phyloP scores from a whole-genome alignment of 805 yeast species.

The Saturnispora dispora region DNA sequence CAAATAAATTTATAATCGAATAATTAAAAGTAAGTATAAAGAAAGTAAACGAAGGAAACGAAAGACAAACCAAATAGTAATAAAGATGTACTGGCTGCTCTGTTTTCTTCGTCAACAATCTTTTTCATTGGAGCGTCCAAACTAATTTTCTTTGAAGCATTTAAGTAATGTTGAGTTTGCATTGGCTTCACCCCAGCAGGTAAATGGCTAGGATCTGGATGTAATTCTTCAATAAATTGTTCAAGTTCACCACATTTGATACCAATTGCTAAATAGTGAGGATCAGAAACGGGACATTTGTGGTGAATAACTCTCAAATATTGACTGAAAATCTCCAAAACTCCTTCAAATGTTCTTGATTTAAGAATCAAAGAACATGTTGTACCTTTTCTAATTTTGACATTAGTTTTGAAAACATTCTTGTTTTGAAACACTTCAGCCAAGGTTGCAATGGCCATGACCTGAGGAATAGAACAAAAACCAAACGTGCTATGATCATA shows the following conservation, averaged over 20 bases:
- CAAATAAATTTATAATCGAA: neutral
- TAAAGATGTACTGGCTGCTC: slow-evolving; percentile 12
- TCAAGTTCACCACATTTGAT: slow-evolving; percentile 82
- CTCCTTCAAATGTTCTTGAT: slow-evolving; percentile 66
- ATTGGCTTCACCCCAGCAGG: slow-evolving; percentile 45
- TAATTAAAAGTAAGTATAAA: slow-evolving; percentile 5
- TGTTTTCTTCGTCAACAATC: slow-evolving; percentile 15
- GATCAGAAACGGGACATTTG: slow-evolving; percentile 71
- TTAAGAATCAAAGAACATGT: slow-evolving; percentile 68
- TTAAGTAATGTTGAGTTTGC: slow-evolving; percentile 39
- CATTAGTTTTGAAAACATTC: slow-evolving; percentile 54
- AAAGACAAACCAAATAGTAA: slow-evolving; percentile 18
- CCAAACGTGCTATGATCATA: slow-evolving; percentile 77
- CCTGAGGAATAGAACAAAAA: slow-evolving; percentile 97
- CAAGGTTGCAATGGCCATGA: slow-evolving; percentile 95
- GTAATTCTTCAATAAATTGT: slow-evolving; percentile 73
- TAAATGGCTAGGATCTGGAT: slow-evolving; percentile 45
- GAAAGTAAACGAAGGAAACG: slow-evolving; percentile 12
- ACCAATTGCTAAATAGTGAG: slow-evolving; percentile 77
- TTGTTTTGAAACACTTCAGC: slow-evolving; percentile 80
- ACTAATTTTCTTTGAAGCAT: slow-evolving; percentile 36
- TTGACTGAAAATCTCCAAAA: slow-evolving; percentile 64
- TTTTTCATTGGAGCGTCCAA: slow-evolving; percentile 24
- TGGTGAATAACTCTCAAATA: slow-evolving; percentile 72
- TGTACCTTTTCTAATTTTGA: slow-evolving; percentile 86